Conservation (phyloP, 768 basidiomycete species). For the Boletus coccyginus region DNA sequence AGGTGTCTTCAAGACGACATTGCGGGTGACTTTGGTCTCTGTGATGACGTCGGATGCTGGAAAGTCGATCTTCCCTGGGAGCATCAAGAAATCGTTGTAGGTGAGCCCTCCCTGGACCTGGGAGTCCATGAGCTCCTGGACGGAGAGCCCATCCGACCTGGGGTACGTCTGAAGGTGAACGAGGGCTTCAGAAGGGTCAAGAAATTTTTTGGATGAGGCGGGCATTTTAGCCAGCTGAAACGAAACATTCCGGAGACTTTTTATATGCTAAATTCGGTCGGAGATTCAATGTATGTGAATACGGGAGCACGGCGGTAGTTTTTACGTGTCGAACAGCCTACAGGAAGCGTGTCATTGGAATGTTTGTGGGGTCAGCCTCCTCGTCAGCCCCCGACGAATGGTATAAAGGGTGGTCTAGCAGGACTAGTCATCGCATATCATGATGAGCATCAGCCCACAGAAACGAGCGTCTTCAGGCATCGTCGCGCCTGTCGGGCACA, state of each 20-base stretch:
- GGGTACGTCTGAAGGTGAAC: constrained; percentile 71
- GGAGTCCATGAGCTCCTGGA: constrained; percentile 86
- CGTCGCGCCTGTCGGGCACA: constrained; percentile 7
- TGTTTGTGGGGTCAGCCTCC: not conserved
- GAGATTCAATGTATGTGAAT: not conserved
- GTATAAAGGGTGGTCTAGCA: not conserved
- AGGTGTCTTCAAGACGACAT: constrained; percentile 89
- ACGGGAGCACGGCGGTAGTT: not conserved
- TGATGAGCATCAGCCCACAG: constrained; percentile 10
- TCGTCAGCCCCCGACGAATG: not conserved
- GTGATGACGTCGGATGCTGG: constrained; percentile 74
- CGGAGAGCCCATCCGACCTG: constrained; percentile 77
- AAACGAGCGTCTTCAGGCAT: constrained; percentile 4
- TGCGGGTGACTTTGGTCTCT: constrained; percentile 86
- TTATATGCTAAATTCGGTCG: constrained; percentile 13
- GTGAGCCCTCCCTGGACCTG: constrained; percentile 86
- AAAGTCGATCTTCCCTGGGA: constrained; percentile 97
- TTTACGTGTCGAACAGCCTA: no score
- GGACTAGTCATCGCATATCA: not conserved
- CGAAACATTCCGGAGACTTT: not conserved
- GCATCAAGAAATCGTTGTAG: constrained; percentile 94
- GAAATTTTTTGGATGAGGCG: constrained; percentile 36
- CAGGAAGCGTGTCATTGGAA: no score
- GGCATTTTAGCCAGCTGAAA: constrained; percentile 34
- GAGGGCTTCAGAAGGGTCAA: constrained; percentile 72